These are phyloP conservation scores for Arthrobotrys sinensis DNA, from an alignment of 2,329 filamentous ascomycete species.

Conservation along the genomic window DNA sequence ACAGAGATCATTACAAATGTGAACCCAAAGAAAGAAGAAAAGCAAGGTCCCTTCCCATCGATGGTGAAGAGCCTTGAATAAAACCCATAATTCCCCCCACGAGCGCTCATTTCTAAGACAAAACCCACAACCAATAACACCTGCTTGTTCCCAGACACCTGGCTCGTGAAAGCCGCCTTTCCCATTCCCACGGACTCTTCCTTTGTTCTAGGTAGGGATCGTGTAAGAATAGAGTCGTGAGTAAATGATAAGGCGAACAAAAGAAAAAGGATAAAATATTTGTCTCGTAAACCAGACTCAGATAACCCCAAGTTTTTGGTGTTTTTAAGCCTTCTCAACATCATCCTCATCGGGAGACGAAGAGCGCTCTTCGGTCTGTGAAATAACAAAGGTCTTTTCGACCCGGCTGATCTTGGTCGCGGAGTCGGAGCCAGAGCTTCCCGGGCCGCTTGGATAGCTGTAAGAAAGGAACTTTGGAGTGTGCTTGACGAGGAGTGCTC, in stretches of 20 bases:
- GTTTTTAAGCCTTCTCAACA: slow-evolving; percentile 54
- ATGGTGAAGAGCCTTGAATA: slow-evolving; percentile 27
- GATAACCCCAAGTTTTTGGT: slow-evolving; percentile 50
- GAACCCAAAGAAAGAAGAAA: slow-evolving; percentile 28
- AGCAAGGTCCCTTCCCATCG: slow-evolving; percentile 27
- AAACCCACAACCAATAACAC: slow-evolving; percentile 50
- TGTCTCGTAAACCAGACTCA: slow-evolving; percentile 61
- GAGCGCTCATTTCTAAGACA: slow-evolving; percentile 48
- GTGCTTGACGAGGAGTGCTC: slow-evolving; percentile 58
- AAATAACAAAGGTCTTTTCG: slow-evolving; percentile 61
- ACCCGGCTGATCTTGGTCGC: slow-evolving; percentile 48
- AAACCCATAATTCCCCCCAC: slow-evolving; percentile 32
- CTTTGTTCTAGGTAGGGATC: slow-evolving; percentile 12
- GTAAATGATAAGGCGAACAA: slow-evolving; percentile 38
- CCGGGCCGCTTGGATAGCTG: slow-evolving; percentile 49
- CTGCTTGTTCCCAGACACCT: slow-evolving; percentile 41
- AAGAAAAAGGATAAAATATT: slow-evolving; percentile 39
- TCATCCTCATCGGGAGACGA: slow-evolving; percentile 52
- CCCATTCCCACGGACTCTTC: slow-evolving; percentile 21
- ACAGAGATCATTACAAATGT: slow-evolving; percentile 52
- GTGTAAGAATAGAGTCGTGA: slow-evolving; percentile 31
- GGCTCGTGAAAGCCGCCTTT: slow-evolving; percentile 45
- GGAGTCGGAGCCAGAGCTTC: slow-evolving; percentile 57
- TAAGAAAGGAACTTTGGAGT: slow-evolving; percentile 60
- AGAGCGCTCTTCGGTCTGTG: slow-evolving; percentile 57